These are phyloP conservation scores for Vitis riparia DNA, from an alignment of 164 flowering plant species.

Conservation along the genomic window DNA sequence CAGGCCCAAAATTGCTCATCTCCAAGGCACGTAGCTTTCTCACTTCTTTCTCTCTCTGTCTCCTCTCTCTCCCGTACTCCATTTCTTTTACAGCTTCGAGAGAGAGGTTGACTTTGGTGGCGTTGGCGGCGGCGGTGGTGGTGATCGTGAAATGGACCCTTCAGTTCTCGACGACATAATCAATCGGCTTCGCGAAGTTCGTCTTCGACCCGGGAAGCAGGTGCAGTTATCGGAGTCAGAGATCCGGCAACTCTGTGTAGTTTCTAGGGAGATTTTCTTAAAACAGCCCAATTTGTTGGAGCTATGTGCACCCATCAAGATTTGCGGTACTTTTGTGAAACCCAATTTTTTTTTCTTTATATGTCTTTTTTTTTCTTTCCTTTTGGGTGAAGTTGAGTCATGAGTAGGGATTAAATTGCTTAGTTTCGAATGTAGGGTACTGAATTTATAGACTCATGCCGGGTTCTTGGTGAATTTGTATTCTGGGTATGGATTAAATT, in stretches of 20 bases:
- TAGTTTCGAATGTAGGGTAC: too few species aligned
- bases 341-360: too few species aligned
- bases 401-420: too few species aligned
- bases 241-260: conserved; percentile 64
- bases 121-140: not conserved
- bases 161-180: conserved; percentile 61
- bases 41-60: conserved; percentile 3
- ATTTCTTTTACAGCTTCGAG: not conserved
- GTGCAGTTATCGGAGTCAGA: conserved; percentile 79
- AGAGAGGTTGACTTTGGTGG: conserved; percentile 15
- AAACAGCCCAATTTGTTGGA: conserved; percentile 71
- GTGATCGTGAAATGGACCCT: conserved; percentile 39
- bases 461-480: too few species aligned
- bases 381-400: too few species aligned
- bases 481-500: too few species aligned
- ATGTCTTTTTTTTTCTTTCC: too few species aligned
- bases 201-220: conserved; percentile 67
- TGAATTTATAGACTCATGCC: too few species aligned
- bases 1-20: not conserved
- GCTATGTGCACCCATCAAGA: conserved; percentile 85
- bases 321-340: conserved; percentile 54
- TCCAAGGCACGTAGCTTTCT: not conserved
- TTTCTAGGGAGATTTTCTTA: conserved; percentile 64
- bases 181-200: conserved; percentile 55
- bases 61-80: conserved; percentile 1